Conservation (phyloP, 306 rosid species). For the Sicyos baderoa region DNA sequence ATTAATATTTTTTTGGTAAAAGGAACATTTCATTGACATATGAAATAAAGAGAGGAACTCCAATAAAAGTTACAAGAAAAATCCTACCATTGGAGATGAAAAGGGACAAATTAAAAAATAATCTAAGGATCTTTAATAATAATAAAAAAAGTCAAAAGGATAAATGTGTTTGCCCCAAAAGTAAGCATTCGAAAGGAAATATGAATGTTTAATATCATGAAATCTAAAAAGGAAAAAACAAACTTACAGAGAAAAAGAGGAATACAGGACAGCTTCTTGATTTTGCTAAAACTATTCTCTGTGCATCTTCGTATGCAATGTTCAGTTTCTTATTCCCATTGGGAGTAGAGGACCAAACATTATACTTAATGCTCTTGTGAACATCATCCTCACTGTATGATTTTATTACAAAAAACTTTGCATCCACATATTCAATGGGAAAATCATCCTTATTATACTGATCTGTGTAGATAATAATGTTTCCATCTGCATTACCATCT, state of each 20-base stretch:
- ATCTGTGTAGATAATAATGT: constrained; percentile 57
- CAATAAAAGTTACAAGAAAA: too few species aligned
- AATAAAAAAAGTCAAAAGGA: too few species aligned
- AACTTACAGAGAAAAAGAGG: constrained; percentile 75
- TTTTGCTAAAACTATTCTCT: constrained; percentile 51
- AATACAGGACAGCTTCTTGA: constrained; percentile 63
- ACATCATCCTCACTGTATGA: constrained; percentile 98
- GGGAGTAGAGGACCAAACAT: constrained; percentile 93
- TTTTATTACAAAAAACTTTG: constrained; percentile 81
- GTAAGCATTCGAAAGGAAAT: too few species aligned
- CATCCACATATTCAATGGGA: constrained; percentile 51
- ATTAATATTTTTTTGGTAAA: too few species aligned
- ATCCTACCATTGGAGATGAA: too few species aligned
- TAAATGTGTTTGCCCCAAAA: too few species aligned
- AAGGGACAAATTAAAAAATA: too few species aligned
- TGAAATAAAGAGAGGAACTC: too few species aligned
- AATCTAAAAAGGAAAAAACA: constrained; percentile 5
- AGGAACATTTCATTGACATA: too few species aligned
- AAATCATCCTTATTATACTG: constrained; percentile 74
- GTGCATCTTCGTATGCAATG: constrained; percentile 65
- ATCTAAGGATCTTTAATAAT: too few species aligned
- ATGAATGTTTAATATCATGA: not conserved
- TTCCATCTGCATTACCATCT: constrained; percentile 59
- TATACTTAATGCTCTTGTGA: constrained; percentile 89
- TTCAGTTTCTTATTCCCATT: constrained; percentile 86